phyloP scores from a whole-genome alignment of 305 asterid species.

The Ruellia speciosa region DNA sequence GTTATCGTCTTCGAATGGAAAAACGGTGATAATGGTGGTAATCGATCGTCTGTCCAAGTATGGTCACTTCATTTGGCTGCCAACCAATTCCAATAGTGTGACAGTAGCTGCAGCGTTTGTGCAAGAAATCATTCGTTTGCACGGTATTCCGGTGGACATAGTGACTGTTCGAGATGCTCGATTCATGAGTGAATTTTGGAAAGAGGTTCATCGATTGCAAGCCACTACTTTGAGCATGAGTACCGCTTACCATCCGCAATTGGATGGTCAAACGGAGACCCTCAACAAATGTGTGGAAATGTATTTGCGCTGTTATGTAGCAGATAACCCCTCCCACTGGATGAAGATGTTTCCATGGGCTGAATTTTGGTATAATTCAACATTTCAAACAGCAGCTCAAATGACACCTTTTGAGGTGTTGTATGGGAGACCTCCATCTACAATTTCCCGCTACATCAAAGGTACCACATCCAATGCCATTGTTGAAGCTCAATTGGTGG shows the following conservation, averaged over 20 bases:
- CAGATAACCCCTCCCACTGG: neutral
- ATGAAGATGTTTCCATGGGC: constrained; percentile 1
- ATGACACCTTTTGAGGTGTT: neutral
- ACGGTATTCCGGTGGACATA: neutral
- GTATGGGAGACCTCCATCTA: constrained; percentile 7
- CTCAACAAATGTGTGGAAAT: neutral
- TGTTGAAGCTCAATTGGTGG: neutral
- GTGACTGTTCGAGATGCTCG: neutral
- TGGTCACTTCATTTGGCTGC: neutral
- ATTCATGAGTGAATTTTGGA: neutral
- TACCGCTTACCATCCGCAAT: constrained; percentile 8
- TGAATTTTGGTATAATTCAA: constrained; percentile 13
- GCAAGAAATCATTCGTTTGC: neutral
- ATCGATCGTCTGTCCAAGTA: constrained; percentile 1
- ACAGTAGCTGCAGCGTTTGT: too few species aligned
- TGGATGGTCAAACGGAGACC: constrained; percentile 1
- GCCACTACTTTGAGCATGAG: neutral
- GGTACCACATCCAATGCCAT: neutral
- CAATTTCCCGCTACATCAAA: too few species aligned
- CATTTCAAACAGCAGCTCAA: neutral
- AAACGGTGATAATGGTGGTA: neutral
- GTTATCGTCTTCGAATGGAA: neutral
- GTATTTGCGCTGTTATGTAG: neutral
- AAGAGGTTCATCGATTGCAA: neutral
- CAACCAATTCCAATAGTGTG: neutral